These are phyloP conservation scores for Malus asiatica DNA, from an alignment of 306 rosid genomes.

Conservation along the genomic window DNA sequence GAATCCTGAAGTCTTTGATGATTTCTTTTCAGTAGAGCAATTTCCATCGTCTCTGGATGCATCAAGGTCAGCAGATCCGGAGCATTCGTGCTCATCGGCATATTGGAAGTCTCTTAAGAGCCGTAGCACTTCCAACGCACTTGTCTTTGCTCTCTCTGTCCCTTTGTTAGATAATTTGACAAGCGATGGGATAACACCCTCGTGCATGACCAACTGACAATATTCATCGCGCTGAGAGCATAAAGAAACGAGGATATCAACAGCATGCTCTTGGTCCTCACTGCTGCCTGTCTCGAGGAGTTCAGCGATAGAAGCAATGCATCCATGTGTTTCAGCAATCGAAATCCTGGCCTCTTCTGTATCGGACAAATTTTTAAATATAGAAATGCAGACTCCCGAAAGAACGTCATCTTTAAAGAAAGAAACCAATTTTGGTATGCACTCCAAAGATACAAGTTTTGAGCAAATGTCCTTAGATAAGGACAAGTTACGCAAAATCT, in stretches of 20 bases:
- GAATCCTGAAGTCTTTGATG: conserved; percentile 33
- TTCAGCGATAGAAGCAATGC: conserved; percentile 53
- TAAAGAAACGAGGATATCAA: conserved; percentile 54
- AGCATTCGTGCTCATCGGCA: conserved; percentile 23
- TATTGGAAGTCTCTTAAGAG: conserved; percentile 37
- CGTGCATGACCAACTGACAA: conserved; percentile 52
- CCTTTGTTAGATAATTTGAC: conserved; percentile 54
- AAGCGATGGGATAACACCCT: conserved; percentile 44
- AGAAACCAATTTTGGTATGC: conserved; percentile 61
- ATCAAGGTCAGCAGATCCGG: conserved; percentile 26
- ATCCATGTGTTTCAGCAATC: conserved; percentile 65
- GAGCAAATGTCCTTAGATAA: conserved; percentile 33
- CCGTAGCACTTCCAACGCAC: conserved; percentile 55
- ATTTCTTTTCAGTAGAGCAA: conserved; percentile 29
- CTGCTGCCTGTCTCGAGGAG: conserved; percentile 44
- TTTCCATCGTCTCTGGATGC: conserved; percentile 12
- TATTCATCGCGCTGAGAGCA: conserved; percentile 59
- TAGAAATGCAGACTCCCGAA: conserved; percentile 39
- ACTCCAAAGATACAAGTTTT: conserved; percentile 35
- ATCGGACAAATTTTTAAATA: conserved; percentile 58
- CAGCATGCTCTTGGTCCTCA: conserved; percentile 74
- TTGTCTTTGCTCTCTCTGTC: conserved; percentile 46
- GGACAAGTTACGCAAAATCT: conserved; percentile 49
- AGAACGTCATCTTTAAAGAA: conserved; percentile 32
- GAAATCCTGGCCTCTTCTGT: conserved; percentile 45